These are phyloP conservation scores for Emmonsiellopsis sp. DNA, from an alignment of 2,329 filamentous ascomycete genomes.

Conservation along the genomic window DNA sequence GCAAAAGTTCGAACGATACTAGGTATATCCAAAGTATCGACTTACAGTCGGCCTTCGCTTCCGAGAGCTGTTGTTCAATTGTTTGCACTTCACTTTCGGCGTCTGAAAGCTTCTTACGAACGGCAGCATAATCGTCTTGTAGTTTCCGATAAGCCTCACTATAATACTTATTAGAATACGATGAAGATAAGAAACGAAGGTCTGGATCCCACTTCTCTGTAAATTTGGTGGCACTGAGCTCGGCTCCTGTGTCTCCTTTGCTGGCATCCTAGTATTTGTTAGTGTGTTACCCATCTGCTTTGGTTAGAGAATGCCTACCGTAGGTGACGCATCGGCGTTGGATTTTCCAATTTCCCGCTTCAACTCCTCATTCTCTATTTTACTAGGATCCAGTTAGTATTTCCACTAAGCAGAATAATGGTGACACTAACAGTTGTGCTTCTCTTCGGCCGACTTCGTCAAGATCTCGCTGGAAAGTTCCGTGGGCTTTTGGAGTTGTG, in stretches of 20 bases:
- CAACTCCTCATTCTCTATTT: constrained; percentile 31
- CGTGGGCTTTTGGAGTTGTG: constrained; percentile 29
- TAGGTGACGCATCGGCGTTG: constrained; percentile 15
- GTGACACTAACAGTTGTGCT: constrained; percentile 26
- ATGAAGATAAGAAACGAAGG: neutral
- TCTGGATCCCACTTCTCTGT: constrained; percentile 23
- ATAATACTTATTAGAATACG: constrained; percentile 8
- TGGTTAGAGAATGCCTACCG: constrained; percentile 9
- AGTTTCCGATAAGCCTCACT: constrained; percentile 22
- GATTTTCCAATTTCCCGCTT: constrained; percentile 27
- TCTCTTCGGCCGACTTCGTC: constrained; percentile 31
- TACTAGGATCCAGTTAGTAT: constrained; percentile 21
- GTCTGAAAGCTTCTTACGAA: constrained; percentile 29
- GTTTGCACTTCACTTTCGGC: constrained; percentile 26
- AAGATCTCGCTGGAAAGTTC: constrained; percentile 33
- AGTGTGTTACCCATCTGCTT: neutral
- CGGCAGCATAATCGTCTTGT: constrained; percentile 28
- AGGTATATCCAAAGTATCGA: neutral
- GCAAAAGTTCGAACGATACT: constrained; percentile 3
- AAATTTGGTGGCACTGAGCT: constrained; percentile 25
- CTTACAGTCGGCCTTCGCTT: constrained; percentile 29
- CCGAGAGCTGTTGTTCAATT: constrained; percentile 26
- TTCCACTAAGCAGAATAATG: neutral
- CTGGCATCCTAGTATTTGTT: constrained; percentile 15
- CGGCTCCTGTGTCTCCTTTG: constrained; percentile 20